phyloP scores from a whole-genome alignment of 139 green algal species.

The Coelastrella sp. region DNA sequence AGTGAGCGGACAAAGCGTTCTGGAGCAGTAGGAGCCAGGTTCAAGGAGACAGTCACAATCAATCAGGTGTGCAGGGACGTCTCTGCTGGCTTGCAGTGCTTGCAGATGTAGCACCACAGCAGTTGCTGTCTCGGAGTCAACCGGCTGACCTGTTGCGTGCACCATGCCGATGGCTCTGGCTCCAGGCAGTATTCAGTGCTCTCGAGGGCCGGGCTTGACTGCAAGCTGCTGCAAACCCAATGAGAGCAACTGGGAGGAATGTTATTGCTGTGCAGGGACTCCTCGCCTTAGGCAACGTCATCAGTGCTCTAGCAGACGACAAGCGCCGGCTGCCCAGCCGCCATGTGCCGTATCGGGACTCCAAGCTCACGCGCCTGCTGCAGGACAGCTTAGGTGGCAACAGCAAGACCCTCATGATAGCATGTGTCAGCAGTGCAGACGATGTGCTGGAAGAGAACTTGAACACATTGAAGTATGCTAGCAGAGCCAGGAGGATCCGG shows the following conservation, averaged over 20 bases:
- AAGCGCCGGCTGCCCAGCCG: conserved; percentile 50
- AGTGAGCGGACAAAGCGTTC: conserved; percentile 74
- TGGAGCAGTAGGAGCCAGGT: conserved; percentile 57
- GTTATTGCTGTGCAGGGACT: conserved; percentile 35
- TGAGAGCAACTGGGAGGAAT: not conserved
- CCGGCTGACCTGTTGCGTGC: too few species aligned
- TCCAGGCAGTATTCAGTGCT: too few species aligned
- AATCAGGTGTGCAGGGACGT: conserved; percentile 59
- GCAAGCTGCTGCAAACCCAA: not conserved
- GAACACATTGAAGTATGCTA: conserved; percentile 73
- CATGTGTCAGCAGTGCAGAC: conserved; percentile 81
- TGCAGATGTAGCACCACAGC: not conserved
- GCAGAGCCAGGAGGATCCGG: conserved; percentile 84
- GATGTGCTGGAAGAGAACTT: conserved; percentile 83
- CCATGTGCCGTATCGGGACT: conserved; percentile 83
- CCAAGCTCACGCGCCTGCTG: conserved; percentile 84
- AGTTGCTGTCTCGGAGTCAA: not conserved
- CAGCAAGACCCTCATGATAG: conserved; percentile 88
- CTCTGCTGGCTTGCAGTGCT: too few species aligned
- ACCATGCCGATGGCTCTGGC: too few species aligned
- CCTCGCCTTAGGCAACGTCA: conserved; percentile 76
- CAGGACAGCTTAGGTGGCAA: conserved; percentile 84
- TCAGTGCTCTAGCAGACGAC: conserved; percentile 70
- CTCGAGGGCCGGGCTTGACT: too few species aligned
- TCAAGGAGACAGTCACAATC: conserved; percentile 80